These are phyloP conservation scores for Phytophthora megakarya DNA, from an alignment of 352 stramenopile species.

Conservation along the genomic window DNA sequence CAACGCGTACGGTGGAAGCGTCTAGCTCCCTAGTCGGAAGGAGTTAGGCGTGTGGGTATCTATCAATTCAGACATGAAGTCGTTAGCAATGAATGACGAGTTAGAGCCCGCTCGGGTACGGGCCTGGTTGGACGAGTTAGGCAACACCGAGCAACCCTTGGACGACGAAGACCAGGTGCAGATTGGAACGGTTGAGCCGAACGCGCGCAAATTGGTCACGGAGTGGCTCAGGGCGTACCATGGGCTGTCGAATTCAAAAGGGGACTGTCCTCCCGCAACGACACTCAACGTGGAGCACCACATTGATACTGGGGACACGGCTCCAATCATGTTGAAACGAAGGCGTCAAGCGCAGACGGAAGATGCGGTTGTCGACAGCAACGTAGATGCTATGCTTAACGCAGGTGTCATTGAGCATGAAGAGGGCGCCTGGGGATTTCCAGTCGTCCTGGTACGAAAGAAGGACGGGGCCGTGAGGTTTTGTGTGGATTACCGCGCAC, in stretches of 20 bases:
- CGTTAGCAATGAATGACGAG: constrained; percentile 7
- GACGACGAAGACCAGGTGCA: neutral
- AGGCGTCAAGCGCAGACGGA: neutral
- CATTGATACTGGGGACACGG: no score
- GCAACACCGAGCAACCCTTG: neutral
- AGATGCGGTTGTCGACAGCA: neutral
- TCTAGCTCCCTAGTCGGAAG: constrained; percentile 10
- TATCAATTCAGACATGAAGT: constrained; percentile 6
- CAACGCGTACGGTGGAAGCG: neutral
- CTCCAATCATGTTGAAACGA: no score
- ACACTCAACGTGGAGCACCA: no score
- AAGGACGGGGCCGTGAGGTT: neutral
- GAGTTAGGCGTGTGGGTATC: constrained; percentile 25
- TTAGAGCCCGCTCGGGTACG: neutral
- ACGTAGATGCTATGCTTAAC: neutral
- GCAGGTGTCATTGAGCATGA: neutral
- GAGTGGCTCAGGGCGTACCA: no score
- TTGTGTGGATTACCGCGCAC: neutral
- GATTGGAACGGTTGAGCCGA: no score
- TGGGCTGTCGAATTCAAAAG: no score
- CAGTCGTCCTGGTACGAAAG: neutral
- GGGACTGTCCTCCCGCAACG: no score
- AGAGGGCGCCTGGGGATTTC: neutral
- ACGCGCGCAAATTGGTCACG: no score
- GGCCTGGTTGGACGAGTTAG: neutral